These are phyloP conservation scores for Blastomyces silverae DNA, from an alignment of 2,329 filamentous ascomycete species.

Conservation along the genomic window DNA sequence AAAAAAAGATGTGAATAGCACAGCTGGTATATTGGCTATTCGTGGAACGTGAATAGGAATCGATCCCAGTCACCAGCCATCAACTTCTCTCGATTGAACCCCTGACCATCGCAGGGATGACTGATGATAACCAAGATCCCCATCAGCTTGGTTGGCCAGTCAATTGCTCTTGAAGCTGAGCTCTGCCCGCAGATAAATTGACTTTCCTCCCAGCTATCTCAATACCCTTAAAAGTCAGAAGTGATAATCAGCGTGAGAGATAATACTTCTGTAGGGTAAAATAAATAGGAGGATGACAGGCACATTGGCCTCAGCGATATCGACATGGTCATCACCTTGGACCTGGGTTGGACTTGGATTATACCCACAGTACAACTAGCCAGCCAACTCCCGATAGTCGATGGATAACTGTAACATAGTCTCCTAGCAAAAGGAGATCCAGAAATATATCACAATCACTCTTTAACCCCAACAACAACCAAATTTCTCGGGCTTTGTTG, in stretches of 20 bases:
- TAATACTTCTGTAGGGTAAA: neutral
- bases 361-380: neutral
- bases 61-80: neutral
- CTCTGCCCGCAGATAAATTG: neutral
- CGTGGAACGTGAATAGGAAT: neutral
- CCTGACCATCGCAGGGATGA: neutral
- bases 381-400: neutral
- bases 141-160: neutral
- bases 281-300: no score
- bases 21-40: neutral
- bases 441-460: slow-evolving; percentile 35
- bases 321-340: no score
- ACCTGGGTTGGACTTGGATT: no score
- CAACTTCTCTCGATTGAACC: neutral
- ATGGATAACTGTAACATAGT: neutral
- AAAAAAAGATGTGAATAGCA: neutral
- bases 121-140: neutral
- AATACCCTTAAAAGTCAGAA: neutral
- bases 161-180: neutral
- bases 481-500: slow-evolving; percentile 77
- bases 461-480: slow-evolving; percentile 87
- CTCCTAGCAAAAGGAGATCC: neutral
- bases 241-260: neutral
- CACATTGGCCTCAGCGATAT: no score
- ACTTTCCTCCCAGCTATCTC: neutral